Base-by-base conservation (phyloP, 495 filamentous ascomycete species). In the Aspergillus ostianus region DNA sequence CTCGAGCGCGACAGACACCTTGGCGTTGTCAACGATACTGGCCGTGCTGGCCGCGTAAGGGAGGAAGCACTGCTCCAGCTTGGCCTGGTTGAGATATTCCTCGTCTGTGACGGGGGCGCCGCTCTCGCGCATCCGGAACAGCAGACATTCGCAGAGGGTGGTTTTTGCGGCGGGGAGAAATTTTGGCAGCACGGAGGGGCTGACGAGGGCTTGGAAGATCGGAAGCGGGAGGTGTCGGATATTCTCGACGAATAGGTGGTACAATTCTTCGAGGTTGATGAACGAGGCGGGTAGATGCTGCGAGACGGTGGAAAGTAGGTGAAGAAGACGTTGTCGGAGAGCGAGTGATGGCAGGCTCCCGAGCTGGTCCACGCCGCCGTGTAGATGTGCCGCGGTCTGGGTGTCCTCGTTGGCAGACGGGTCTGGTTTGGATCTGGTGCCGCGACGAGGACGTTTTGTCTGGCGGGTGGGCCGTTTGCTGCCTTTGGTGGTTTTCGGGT, bases 1-100 rank as follows among this genome's bases (percentile, higher is more conserved):
- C 71, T 98, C 93, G 0, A 97, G 69, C 53, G 90, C 67, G 3
- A 97, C 72, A 4, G 87, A 88, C 32, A 97, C 78, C 71, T 92
- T 93, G 3, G 89, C 86, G 66, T 97, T 97, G 51, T 95, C 90
- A 6, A 80, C 80, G 0, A 81, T 71, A 7, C 78, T 83, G 6
- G 81, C 71, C 0, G 80, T 85, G 50, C 83, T 86, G 0, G 93
- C 91, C 1, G 86, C 73, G 55, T 80, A 90, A 0, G 91, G 92
- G 2, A 96, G 77, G 66, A 85, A 95, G 66, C 84, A 86, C 48
- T 77, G 58, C 59, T 90, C 82, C 21, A 97, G 71, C 32, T 88
- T 84, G 3, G 73, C 66, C 47, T 81, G 76, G 8, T 78, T 83
- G 6, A 95, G 73, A 41, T 75, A 76, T 7, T 75, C 66, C 0